Evolutionary conservation across 495 filamentous ascomycete genomes (phyloP).

Genomic region (Neurospora sp.): DNA sequence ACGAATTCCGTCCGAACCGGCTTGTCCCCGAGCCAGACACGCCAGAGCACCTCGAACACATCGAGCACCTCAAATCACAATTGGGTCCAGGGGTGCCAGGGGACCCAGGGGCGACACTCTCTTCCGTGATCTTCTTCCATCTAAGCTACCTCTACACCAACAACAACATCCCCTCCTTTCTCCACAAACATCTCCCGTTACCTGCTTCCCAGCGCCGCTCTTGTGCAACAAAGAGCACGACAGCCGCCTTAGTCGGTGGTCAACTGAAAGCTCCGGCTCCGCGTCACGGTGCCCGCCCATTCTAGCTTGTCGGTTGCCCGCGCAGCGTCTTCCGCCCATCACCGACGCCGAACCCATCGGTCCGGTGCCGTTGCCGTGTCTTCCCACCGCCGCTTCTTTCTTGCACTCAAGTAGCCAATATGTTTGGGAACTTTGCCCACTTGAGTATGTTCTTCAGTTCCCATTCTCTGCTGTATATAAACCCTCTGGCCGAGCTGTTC

Average conservation of each 20-base stretch:
- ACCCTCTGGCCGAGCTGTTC: constrained; percentile 4
- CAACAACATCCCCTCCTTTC: neutral
- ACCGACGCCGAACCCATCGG: neutral
- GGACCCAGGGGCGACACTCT: neutral
- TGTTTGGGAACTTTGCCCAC: constrained; percentile 25
- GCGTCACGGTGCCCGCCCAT: neutral
- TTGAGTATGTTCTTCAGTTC: constrained; percentile 21
- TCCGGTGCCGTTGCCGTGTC: neutral
- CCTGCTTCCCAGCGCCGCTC: neutral
- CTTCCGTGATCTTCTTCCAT: neutral
- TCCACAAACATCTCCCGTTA: neutral
- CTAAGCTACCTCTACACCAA: neutral
- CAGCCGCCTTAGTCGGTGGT: neutral
- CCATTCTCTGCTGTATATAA: neutral
- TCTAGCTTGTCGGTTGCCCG: neutral
- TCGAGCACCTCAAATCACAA: neutral
- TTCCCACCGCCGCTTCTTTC: neutral
- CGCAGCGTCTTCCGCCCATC: neutral
- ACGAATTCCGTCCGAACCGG: neutral
- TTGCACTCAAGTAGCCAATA: constrained; percentile 3
- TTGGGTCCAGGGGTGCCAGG: neutral
- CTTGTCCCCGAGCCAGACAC: neutral
- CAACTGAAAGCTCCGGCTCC: neutral
- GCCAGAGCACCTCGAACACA: neutral
- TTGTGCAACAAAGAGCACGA: neutral